Evolutionary conservation across 2,329 filamentous ascomycete genomes (phyloP), one percentile per base, ranked within the genome.

Genomic region (Fusarium robinianum): DNA sequence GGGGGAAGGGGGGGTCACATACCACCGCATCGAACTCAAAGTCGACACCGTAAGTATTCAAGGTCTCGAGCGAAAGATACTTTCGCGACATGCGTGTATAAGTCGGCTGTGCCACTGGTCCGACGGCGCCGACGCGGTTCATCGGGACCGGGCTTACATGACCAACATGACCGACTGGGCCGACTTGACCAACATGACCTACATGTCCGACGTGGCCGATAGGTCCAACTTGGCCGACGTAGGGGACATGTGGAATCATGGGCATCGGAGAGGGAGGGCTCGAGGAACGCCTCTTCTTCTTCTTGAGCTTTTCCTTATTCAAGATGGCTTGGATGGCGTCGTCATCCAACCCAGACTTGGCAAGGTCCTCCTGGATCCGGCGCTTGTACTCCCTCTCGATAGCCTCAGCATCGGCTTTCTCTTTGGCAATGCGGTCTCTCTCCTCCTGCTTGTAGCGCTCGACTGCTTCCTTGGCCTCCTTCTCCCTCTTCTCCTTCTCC

Each of bases 21-120:
- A 64, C 77, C 67, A 83, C 81, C 49, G 67, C 47, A 51, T 85
- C 82, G 36, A 76, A 64, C 39, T 82, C 76, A 54, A 73, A 85
- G 9, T 84, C 79, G 18, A 84, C 75, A 33, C 73, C 69, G 54
- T 77, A 81, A 11, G 67, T 67, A 34, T 74, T 68, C 43, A 85
- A 63, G 5, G 82, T 84, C 67, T 85, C 81, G 39, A 84, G 72
- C 0, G 81, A 84, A 15, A 85, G 66, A 60, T 85, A 77, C 41
- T 73, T 72, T 16, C 81, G 74, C 2, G 80, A 71, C 80, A 85
- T 84, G 52, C 81, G 75, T 10, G 81, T 85, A 58, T 84, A 84
- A 0, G 79, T 83, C 1, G 80, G 76, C 4, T 76, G 71, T 11
- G 57, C 58, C 17, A 41, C 45, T 14, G 52, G 38, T 18, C 34